Base-by-base conservation (phyloP, 2,329 filamentous ascomycete species). In the Scytalidium lignicola region DNA sequence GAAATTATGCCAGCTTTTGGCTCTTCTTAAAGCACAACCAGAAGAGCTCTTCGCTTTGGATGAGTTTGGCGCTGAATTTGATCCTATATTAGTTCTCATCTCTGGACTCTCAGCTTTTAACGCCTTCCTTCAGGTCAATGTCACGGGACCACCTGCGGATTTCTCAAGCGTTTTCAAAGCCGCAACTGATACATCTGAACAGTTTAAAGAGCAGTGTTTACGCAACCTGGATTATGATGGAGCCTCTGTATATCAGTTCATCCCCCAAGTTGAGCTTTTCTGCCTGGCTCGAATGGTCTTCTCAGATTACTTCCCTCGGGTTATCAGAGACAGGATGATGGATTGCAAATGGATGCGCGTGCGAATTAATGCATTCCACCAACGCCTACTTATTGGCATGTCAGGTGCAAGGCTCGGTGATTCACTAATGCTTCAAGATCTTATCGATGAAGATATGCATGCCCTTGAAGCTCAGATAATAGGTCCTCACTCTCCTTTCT, bases 251-350 rank as follows among this genome's bases (percentile, higher is more conserved):
- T 99, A 97, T 67, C 81, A 85, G 43, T 77, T 95, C 50, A 90
- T 90, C 18, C 90, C 91, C 1, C 79, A 87, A 55, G 75, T 96
- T 13, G 90, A 96, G 63, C 76, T 97, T 1, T 87, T 97, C 54
- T 85, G 83, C 55, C 72, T 96, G 6, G 88, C 91, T 2, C 68
- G 72, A 21, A 72, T 72, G 54, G 65, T 79, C 22, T 71, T 82
- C 48, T 65, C 66, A 2, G 28, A 51, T 1, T 65, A 55, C 44
- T 67, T 66, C 51, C 51, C 62, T 58, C 45, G 49, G 51, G 18
- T 65, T 49, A 13, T 53, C 51, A 12, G 54, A 51, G 22, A 52
- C 54, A 21, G 46, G 41, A 51, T 57, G 42, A 46, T 49, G 26
- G 63, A 65, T 48, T 62, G 56, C 42, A 64, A 22, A 78, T 85